These are phyloP conservation scores for Puccinia polysora DNA, from an alignment of 1,284 basidiomycete species.

Conservation along the genomic window DNA sequence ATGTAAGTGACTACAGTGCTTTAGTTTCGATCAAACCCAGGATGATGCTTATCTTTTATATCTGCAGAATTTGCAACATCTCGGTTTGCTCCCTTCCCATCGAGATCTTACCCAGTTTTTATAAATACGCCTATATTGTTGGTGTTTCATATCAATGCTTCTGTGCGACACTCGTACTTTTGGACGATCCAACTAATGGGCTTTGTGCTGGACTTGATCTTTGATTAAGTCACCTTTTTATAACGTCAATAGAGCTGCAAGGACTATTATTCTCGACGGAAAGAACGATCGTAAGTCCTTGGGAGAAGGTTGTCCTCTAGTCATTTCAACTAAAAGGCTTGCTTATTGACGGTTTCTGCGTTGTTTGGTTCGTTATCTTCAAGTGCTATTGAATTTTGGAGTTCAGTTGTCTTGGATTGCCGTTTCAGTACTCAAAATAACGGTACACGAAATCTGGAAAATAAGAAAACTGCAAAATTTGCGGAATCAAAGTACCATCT, in stretches of 20 bases:
- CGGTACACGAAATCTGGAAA: conserved; percentile 9
- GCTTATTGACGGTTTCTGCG: neutral
- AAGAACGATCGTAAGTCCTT: conserved; percentile 37
- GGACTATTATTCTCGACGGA: conserved; percentile 21
- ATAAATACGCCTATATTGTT: conserved; percentile 26
- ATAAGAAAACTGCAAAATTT: conserved; percentile 2
- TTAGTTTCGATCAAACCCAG: neutral
- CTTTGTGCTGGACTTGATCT: neutral
- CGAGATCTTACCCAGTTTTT: conserved; percentile 24
- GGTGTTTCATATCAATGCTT: neutral
- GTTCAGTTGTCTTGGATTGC: conserved; percentile 33
- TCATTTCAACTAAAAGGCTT: neutral
- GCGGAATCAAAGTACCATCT: neutral
- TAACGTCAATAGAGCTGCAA: conserved; percentile 9
- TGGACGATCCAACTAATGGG: neutral
- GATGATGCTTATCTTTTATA: neutral
- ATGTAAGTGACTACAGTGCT: conserved; percentile 16
- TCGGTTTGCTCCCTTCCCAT: conserved; percentile 26
- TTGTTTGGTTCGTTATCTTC: neutral
- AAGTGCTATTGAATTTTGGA: conserved; percentile 30
- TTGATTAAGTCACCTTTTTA: conserved; percentile 37
- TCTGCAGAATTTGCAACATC: conserved; percentile 28
- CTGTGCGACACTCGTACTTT: neutral
- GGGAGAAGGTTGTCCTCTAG: neutral
- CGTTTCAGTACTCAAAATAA: conserved; percentile 17